Evolutionary conservation across 805 yeast genomes (phyloP), one percentile per base, ranked within the genome.

Genomic region (Lachancea meyersii): DNA sequence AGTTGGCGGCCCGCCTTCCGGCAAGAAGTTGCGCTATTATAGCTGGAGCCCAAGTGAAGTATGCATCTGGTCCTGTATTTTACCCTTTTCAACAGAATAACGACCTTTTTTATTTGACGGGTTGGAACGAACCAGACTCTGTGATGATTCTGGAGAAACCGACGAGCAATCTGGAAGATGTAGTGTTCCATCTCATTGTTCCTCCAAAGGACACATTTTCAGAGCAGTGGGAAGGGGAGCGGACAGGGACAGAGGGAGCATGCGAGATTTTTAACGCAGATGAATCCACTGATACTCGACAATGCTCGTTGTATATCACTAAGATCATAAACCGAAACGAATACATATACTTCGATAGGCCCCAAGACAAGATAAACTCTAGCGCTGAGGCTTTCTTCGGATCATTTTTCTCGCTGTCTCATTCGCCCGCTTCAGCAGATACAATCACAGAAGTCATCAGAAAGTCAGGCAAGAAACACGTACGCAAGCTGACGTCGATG

Each of bases 161-260:
- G 32, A 64, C 68, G 27, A 69, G 70, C 41, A 64, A 72, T 45
- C 65, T 73, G n/a, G 76, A 73, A 20, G 76, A 78, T 39, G 69
- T 77, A 27, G 60, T 73, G 7, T 76, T 85, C 50, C 91, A 86
- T 52, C 75, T 93, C 82, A 67, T 88, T 38, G 95, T 91, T 2
- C 96, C 88, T 2, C 88, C 87, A 13, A 82, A 83, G 58, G 84
- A 89, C 57, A 74, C 78, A 5, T 71, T 70, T 38, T 77, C 75
- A 18, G 98, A 93, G 64, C 77, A 82, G 49, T 93, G 99, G 99
- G 97, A 91, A 53, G 99, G 99, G 10, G 81, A 77, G 34, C 75
- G 95, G 53, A 82, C 94, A 14, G 99, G 99, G 1, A 72, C 80
- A 3, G 77, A 80, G 37, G 96, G 94, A 13, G 96, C 82, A 0